A percentile compares a stretch with the other conserved stretches of the same genome.
These are phyloP conservation scores for Mucor lusitanicus DNA, from an alignment of 371 early-diverging fungal genomes.

Conservation along the genomic window DNA sequence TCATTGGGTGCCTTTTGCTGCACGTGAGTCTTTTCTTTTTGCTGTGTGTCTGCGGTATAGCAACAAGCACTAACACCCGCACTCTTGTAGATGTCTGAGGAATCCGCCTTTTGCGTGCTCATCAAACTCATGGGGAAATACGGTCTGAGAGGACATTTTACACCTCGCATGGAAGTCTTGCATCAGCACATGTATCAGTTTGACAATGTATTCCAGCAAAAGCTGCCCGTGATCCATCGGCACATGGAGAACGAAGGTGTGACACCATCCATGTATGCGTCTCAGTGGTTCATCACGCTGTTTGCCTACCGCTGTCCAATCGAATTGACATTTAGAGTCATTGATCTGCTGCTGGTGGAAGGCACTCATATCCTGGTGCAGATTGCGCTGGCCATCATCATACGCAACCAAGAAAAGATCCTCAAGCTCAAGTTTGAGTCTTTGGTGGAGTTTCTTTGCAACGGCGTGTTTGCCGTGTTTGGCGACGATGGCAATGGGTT, in stretches of 20 bases:
- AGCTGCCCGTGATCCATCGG: conserved; percentile 64
- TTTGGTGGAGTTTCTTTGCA: conserved; percentile 82
- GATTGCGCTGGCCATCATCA: conserved; percentile 84
- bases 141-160: conserved; percentile 78
- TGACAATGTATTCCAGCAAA: conserved; percentile 80
- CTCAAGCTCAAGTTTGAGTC: conserved; percentile 79
- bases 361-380: conserved; percentile 85
- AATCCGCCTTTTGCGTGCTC: conserved; percentile 86
- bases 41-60: neutral
- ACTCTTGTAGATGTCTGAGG: conserved; percentile 69
- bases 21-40: conserved; percentile 64
- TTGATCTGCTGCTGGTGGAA: conserved; percentile 90
- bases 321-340: conserved; percentile 80
- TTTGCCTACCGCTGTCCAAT: conserved; percentile 86
- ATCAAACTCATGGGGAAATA: conserved; percentile 77
- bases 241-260: conserved; percentile 79
- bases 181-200: conserved; percentile 86
- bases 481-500: conserved; percentile 40
- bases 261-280: conserved; percentile 75
- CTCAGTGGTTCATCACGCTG: conserved; percentile 85
- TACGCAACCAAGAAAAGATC: conserved; percentile 74
- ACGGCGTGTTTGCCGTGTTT: conserved; percentile 74
- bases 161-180: conserved; percentile 82
- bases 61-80: neutral
- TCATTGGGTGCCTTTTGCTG: conserved; percentile 86